A percentile compares a stretch with the other conserved stretches of the same genome.
phyloP scores from a whole-genome alignment of 768 basidiomycete genomes.

The Hericium coralloides region DNA sequence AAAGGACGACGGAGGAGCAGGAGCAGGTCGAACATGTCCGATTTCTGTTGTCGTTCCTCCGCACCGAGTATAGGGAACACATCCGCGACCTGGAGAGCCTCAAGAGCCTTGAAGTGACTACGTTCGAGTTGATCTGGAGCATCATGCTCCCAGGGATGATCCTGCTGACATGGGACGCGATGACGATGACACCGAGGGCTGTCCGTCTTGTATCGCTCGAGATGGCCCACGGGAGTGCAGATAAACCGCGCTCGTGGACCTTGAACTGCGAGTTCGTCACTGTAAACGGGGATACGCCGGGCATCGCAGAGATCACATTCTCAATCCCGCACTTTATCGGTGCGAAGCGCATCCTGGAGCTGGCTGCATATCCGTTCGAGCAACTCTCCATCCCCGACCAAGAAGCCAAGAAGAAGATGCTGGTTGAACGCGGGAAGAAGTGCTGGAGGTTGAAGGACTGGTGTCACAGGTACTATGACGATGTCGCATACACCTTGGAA shows the following conservation, averaged over 20 bases:
- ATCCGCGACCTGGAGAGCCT: background rate
- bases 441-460: background rate
- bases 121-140: background rate
- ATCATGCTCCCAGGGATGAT: background rate
- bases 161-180: background rate
- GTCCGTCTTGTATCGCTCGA: background rate
- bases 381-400: background rate
- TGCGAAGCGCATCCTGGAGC: background rate
- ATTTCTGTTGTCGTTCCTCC: background rate
- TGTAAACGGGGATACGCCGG: background rate
- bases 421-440: background rate
- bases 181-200: background rate
- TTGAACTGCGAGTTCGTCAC: background rate
- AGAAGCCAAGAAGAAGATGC: background rate
- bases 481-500: background rate
- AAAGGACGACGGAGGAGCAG: background rate
- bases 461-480: background rate
- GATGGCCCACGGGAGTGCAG: too few relatives aligned
- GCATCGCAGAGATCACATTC: background rate
- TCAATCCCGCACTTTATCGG: background rate
- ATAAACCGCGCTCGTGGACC: background rate
- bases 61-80: background rate
- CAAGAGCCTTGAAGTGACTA: background rate
- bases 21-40: background rate
- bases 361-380: background rate